Percentiles rank a stretch among this genome's conserved stretches.
phyloP scores from a whole-genome alignment of 1,284 basidiomycete species.

The Farysia itapuensis region DNA sequence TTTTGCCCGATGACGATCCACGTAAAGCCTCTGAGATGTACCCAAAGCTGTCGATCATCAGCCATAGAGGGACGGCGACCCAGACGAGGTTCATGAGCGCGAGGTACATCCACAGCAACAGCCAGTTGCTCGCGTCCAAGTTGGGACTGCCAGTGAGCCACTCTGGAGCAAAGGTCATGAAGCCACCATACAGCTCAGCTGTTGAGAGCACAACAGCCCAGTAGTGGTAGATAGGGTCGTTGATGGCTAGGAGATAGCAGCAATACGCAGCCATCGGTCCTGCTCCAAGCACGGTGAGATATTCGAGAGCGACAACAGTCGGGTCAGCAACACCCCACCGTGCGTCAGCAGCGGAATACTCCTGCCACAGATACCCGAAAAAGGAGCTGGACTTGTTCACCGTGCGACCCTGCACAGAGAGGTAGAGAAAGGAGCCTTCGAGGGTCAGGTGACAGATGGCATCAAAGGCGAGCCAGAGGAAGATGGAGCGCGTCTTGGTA shows the following conservation, averaged over 20 bases:
- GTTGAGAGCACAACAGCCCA: conserved; percentile 46
- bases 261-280: conserved; percentile 50
- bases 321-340: conserved; percentile 50
- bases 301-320: conserved; percentile 47
- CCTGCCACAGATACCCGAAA: conserved; percentile 50
- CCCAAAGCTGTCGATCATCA: conserved; percentile 29
- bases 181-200: conserved; percentile 50
- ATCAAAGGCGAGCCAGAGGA: conserved; percentile 55
- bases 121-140: conserved; percentile 11
- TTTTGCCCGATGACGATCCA: neutral
- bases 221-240: conserved; percentile 41
- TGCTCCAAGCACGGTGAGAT: conserved; percentile 43
- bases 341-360: conserved; percentile 49
- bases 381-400: conserved; percentile 37
- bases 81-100: conserved; percentile 34
- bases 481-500: conserved; percentile 25
- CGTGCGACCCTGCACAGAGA: conserved; percentile 32
- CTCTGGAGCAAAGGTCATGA: conserved; percentile 57
- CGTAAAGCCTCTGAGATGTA: neutral
- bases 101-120: conserved; percentile 35
- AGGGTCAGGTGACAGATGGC: conserved; percentile 46
- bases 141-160: conserved; percentile 34
- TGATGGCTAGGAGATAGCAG: conserved; percentile 30
- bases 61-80: conserved; percentile 26
- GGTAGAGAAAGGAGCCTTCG: conserved; percentile 52